Evolutionary conservation across 345 rosid genomes (phyloP).

Genomic region (Arabis hirsuta): DNA sequence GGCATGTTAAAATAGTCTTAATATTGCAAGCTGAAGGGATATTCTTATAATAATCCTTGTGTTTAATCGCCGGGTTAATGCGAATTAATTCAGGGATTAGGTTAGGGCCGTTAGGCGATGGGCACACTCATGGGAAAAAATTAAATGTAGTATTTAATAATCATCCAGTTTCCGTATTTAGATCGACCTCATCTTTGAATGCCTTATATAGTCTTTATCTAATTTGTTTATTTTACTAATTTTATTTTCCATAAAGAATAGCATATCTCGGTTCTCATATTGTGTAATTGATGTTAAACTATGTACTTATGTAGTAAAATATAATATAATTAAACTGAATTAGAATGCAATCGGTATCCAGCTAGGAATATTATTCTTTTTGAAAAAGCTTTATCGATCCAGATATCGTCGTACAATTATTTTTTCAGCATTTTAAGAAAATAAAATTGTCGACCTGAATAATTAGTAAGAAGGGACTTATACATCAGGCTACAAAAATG

Average conservation of each 20-base stretch:
- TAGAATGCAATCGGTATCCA: slow-evolving; percentile 3
- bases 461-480: neutral
- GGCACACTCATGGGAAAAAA: neutral
- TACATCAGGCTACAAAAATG: neutral
- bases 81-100: neutral
- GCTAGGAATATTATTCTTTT: neutral
- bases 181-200: slow-evolving; percentile 22
- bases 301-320: neutral
- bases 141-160: neutral
- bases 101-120: slow-evolving; percentile 13
- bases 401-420: slow-evolving; percentile 2
- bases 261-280: neutral
- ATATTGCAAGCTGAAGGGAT: slow-evolving; percentile 30
- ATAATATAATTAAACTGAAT: neutral
- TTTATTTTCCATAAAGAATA: neutral
- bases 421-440: neutral
- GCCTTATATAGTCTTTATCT: neutral
- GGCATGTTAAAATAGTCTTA: slow-evolving; percentile 7
- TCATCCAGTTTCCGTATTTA: slow-evolving; percentile 20
- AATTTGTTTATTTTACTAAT: neutral
- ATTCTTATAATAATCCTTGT: slow-evolving; percentile 6
- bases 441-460: neutral
- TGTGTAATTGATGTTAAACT: neutral
- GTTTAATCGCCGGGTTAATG: slow-evolving; percentile 4
- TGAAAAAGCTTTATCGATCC: slow-evolving; percentile 3